Evolutionary conservation across 768 basidiomycete species (phyloP).

Genomic region (Amyloporia xantha): DNA sequence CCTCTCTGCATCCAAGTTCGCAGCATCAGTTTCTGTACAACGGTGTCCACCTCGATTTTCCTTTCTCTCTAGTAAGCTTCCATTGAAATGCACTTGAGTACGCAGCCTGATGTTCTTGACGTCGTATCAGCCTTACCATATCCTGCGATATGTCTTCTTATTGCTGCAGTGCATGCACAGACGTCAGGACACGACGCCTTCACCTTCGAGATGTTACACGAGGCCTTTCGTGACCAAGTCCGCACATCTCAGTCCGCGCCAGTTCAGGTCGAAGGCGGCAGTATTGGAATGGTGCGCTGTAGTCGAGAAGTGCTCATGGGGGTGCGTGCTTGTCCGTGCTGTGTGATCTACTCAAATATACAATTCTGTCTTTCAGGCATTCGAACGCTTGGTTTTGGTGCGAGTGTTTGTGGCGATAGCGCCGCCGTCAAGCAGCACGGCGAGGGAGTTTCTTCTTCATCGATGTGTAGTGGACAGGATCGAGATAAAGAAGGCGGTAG

Average conservation of each 20-base stretch:
- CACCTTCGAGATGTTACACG: constrained; percentile 89
- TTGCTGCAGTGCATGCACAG: constrained; percentile 74
- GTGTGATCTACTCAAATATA: no score
- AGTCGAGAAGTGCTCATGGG: constrained; percentile 56
- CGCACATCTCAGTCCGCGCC: constrained; percentile 69
- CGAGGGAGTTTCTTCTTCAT: constrained; percentile 72
- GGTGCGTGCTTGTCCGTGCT: constrained; percentile 36
- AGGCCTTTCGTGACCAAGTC: constrained; percentile 69
- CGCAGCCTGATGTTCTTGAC: no score
- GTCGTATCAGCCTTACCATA: constrained; percentile 59
- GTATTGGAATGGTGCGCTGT: constrained; percentile 67
- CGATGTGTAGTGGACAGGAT: constrained; percentile 57
- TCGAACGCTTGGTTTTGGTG: constrained; percentile 56
- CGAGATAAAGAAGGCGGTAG: constrained; percentile 63
- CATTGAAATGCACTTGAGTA: no score
- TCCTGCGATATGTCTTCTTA: constrained; percentile 73
- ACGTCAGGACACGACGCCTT: constrained; percentile 72
- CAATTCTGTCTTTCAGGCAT: constrained; percentile 49
- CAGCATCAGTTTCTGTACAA: constrained; percentile 40
- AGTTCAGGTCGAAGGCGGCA: constrained; percentile 65
- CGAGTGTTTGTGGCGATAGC: constrained; percentile 50
- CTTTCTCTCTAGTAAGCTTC: constrained; percentile 44
- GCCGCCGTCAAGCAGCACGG: constrained; percentile 40
- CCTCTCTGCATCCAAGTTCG: constrained; percentile 41
- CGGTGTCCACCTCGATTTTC: constrained; percentile 49